These are phyloP conservation scores for Chenopodium berlandieri DNA, from an alignment of 148 eudicot species.

Conservation along the genomic window DNA sequence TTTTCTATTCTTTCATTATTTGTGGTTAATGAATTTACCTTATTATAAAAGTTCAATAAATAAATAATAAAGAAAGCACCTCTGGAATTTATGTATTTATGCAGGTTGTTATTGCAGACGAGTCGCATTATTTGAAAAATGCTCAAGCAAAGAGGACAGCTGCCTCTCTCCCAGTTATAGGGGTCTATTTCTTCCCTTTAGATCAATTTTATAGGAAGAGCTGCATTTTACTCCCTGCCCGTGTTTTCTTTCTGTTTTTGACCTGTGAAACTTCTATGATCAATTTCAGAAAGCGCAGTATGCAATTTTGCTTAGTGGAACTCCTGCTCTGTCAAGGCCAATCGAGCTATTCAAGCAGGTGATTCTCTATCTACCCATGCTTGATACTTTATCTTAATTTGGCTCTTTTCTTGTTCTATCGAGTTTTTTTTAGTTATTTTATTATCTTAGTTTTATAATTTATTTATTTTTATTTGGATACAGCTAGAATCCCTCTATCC, in stretches of 20 bases:
- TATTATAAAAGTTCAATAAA: not conserved
- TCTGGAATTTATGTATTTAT: conserved; percentile 24
- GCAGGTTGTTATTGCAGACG: conserved; percentile 96
- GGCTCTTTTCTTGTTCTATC: not conserved
- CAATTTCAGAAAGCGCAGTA: conserved; percentile 79
- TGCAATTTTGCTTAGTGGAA: conserved; percentile 85
- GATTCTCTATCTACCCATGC: not conserved
- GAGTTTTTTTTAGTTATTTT: not conserved
- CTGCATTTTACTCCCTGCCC: not conserved
- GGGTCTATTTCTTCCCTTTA: conserved; percentile 41
- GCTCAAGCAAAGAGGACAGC: conserved; percentile 91
- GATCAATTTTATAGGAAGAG: not conserved
- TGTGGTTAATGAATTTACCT: conserved; percentile 4
- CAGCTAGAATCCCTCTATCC: conserved; percentile 97
- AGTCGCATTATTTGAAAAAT: conserved; percentile 94
- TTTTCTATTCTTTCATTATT: not conserved
- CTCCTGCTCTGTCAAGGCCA: conserved; percentile 98
- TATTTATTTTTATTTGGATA: not conserved
- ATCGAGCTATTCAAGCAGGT: conserved; percentile 95
- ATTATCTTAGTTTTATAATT: no score
- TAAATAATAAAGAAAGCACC: conserved; percentile 8
- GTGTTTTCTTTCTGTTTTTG: not conserved
- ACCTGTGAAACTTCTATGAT: conserved; percentile 14
- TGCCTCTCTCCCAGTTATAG: conserved; percentile 77
- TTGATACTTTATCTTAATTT: conserved; percentile 7